Evolutionary conservation across 306 rosid species (phyloP).

Genomic region (Alnus rubra): DNA sequence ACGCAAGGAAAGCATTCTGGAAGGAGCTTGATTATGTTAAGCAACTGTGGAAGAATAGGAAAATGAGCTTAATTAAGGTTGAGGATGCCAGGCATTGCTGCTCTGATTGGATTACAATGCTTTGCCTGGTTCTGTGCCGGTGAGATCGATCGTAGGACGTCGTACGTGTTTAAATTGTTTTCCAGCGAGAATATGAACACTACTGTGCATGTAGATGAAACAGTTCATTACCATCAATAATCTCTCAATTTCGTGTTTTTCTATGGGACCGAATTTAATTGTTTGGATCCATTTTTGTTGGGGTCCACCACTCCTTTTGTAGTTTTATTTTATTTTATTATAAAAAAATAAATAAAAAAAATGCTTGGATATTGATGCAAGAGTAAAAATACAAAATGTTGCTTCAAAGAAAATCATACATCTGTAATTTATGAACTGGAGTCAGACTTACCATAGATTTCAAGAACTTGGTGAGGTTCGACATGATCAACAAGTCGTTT

Average conservation of each 20-base stretch:
- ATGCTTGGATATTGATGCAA: too few relatives aligned
- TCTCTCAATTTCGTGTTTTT: not conserved
- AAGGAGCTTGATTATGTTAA: slow-evolving; percentile 34
- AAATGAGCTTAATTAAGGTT: slow-evolving; percentile 25
- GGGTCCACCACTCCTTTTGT: too few relatives aligned
- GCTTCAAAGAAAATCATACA: not conserved
- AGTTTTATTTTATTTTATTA: too few relatives aligned
- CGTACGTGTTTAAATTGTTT: slow-evolving; percentile 2
- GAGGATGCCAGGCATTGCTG: slow-evolving; percentile 39
- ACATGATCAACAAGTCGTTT: not conserved
- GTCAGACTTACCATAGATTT: not conserved
- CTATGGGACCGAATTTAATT: too few relatives aligned
- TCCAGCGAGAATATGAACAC: not conserved
- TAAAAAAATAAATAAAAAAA: too few relatives aligned
- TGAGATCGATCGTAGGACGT: slow-evolving; percentile 34
- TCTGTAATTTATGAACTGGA: not conserved
- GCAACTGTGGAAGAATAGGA: slow-evolving; percentile 36
- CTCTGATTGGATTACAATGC: slow-evolving; percentile 38
- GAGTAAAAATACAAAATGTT: too few relatives aligned
- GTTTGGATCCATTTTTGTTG: too few relatives aligned
- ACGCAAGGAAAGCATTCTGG: slow-evolving; percentile 32
- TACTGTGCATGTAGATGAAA: not conserved
- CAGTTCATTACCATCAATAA: slow-evolving; percentile 9
- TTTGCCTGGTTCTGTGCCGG: slow-evolving; percentile 41
- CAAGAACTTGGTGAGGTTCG: not conserved